phyloP scores from a whole-genome alignment of 371 early-diverging fungal species.

The Mortierella polycephala region DNA sequence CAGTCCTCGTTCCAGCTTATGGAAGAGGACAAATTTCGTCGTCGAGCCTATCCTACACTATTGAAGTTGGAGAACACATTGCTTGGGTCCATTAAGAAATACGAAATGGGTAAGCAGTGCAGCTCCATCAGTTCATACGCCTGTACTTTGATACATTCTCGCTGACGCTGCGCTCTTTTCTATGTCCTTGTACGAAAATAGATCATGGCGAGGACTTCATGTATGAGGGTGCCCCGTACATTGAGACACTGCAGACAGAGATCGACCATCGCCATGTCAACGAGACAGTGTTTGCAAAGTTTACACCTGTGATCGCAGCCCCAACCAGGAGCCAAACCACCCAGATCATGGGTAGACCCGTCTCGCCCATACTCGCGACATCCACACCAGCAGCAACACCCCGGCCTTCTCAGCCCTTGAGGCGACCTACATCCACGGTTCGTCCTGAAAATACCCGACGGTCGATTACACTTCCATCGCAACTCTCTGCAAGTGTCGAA shows the following conservation, averaged over 20 bases:
- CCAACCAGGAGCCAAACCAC: constrained; percentile 46
- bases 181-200: not conserved
- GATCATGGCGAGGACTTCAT: constrained; percentile 64
- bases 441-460: constrained; percentile 18
- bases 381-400: constrained; percentile 3
- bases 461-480: constrained; percentile 14
- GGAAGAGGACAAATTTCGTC: constrained; percentile 91
- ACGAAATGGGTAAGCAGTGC: constrained; percentile 57
- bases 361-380: constrained; percentile 21
- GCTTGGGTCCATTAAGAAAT: constrained; percentile 62
- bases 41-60: constrained; percentile 84
- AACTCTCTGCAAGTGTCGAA: not conserved
- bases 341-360: constrained; percentile 35
- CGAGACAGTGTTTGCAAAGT: constrained; percentile 76
- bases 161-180: not conserved
- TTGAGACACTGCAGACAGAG: constrained; percentile 64
- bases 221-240: constrained; percentile 61
- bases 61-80: constrained; percentile 79
- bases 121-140: not conserved
- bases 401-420: not conserved
- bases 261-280: constrained; percentile 74
- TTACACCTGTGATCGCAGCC: constrained; percentile 58
- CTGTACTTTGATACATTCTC: not conserved
- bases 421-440: not conserved
- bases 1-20: constrained; percentile 83